Percentiles rank a stretch among this genome's conserved stretches.
phyloP scores from a whole-genome alignment of 2,329 filamentous ascomycete genomes.

The Diaporthe sp. region DNA sequence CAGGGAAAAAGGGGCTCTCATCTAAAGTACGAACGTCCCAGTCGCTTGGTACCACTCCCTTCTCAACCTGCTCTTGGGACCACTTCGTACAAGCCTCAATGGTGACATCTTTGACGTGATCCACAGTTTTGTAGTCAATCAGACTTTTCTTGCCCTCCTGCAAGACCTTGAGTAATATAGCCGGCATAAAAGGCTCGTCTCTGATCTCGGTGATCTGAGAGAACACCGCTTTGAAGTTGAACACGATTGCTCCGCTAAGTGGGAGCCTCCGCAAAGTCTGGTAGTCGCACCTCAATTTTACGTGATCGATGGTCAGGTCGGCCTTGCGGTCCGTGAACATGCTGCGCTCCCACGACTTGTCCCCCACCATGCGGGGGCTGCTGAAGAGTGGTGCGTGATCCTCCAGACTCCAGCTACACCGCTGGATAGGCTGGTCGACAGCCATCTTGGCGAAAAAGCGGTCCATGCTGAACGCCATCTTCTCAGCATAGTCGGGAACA shows the following conservation, averaged over 20 bases:
- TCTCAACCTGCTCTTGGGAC: slow-evolving; percentile 74
- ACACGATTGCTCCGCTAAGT: slow-evolving; percentile 80
- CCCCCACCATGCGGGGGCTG: slow-evolving; percentile 73
- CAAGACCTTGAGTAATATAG: slow-evolving; percentile 77
- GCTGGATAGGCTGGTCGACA: slow-evolving; percentile 81
- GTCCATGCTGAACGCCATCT: slow-evolving; percentile 91
- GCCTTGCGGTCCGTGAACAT: slow-evolving; percentile 64
- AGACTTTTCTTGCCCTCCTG: slow-evolving; percentile 65
- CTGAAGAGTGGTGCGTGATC: slow-evolving; percentile 82
- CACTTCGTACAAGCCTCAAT: slow-evolving; percentile 75
- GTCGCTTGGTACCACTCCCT: slow-evolving; percentile 53
- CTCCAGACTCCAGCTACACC: slow-evolving; percentile 88
- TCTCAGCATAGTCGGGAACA: slow-evolving; percentile 88
- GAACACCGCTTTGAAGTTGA: slow-evolving; percentile 92
- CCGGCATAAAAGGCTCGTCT: slow-evolving; percentile 81
- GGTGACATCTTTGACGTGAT: slow-evolving; percentile 82
- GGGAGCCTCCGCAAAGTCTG: slow-evolving; percentile 87
- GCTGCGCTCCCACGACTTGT: slow-evolving; percentile 67
- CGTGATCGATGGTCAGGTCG: slow-evolving; percentile 67
- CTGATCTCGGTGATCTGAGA: slow-evolving; percentile 79
- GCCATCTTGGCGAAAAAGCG: slow-evolving; percentile 87
- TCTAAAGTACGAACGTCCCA: slow-evolving; percentile 80
- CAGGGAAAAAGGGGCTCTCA: slow-evolving; percentile 82
- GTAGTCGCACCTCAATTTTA: slow-evolving; percentile 86
- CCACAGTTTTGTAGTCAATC: slow-evolving; percentile 81